Base-by-base conservation (phyloP, 176 grass and related monocot genomes). In the Zea mays region DNA sequence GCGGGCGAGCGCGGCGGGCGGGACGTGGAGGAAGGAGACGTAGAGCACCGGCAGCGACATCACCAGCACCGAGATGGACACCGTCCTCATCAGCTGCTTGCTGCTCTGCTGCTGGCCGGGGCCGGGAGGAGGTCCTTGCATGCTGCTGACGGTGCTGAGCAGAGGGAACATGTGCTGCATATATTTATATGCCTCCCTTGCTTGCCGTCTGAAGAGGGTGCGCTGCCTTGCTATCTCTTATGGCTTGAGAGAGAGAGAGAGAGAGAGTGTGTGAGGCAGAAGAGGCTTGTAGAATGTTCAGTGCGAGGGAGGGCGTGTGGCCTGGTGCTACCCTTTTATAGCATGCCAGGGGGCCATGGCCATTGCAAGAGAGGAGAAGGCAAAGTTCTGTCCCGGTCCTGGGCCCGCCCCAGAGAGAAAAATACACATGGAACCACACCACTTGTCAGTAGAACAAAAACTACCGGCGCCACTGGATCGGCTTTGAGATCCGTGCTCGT, bases 51-150 rank as follows among this genome's bases (percentile, higher is more conserved):
- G 96, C 52, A 98, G 70, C 60, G 83, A 85, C 74, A 92, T 81
- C 37, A 98, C 89, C 54, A 98, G 65, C n/a, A 98, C 80, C 54
- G 88, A 87, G 86, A 98, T 86, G 77, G 96, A 90, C 66, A 95
- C 86, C 65, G 90, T 94, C 50, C 73, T 2, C 36, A 86, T 48
- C 67, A 62, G 17, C 64, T 51, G 54, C 10, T 65, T 69, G 13
- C 11, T 20, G 20, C 42, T 73, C 54, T 47, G 40, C 46, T 3
- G 4, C 47, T 11, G 3, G 13, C 3, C 0, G 19, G n/a, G 19
- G 8, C 12, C 14, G 57, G 68, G 5, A 10, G 21, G 9, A 47
- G 27, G 27, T 27, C 60, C 59, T 39, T 83, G 35, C 86, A 88
- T 88, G 42, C 7, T 43, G 17, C 38, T 39, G 27, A 27, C 27